phyloP scores from a whole-genome alignment of 23 red algal genomes.

The Agarophyton chilense region DNA sequence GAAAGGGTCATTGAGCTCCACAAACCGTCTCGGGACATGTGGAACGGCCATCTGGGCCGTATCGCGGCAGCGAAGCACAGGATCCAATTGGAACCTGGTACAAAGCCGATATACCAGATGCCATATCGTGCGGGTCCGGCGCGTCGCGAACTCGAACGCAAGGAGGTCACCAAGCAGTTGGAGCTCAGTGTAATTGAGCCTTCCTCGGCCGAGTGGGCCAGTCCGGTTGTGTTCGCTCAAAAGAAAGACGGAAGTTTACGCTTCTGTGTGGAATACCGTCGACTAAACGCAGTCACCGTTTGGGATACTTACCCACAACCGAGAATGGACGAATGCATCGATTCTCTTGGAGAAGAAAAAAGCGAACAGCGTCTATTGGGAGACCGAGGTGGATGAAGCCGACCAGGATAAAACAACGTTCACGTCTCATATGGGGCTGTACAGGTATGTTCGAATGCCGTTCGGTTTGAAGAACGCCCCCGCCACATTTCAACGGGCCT shows the following conservation, averaged over 20 bases:
- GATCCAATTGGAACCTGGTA: not conserved
- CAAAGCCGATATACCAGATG: slow-evolving; percentile 6
- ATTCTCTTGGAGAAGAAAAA: no score
- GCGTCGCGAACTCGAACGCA: not conserved
- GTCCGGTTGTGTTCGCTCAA: slow-evolving; percentile 5
- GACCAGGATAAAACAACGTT: no score
- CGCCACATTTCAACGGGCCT: no score
- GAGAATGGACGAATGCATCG: no score
- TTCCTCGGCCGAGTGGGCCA: slow-evolving; percentile 6
- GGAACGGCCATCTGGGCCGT: slow-evolving; percentile 9
- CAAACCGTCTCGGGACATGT: not conserved
- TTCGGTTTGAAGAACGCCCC: no score
- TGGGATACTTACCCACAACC: not conserved
- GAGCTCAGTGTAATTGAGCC: not conserved
- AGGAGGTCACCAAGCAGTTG: not conserved
- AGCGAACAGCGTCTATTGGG: no score
- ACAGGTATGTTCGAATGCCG: no score
- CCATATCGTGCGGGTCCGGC: slow-evolving; percentile 12
- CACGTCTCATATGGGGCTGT: no score
- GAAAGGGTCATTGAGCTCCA: not conserved
- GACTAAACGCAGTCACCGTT: not conserved
- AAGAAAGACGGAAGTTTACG: slow-evolving; percentile 7
- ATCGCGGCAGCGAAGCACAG: slow-evolving; percentile 15
- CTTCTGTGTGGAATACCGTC: slow-evolving; percentile 26
- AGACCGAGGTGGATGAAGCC: no score